Evolutionary conservation across 1,284 basidiomycete species (phyloP), one percentile per base, ranked within the genome.

Genomic region (Apiotrichum brassicae): DNA sequence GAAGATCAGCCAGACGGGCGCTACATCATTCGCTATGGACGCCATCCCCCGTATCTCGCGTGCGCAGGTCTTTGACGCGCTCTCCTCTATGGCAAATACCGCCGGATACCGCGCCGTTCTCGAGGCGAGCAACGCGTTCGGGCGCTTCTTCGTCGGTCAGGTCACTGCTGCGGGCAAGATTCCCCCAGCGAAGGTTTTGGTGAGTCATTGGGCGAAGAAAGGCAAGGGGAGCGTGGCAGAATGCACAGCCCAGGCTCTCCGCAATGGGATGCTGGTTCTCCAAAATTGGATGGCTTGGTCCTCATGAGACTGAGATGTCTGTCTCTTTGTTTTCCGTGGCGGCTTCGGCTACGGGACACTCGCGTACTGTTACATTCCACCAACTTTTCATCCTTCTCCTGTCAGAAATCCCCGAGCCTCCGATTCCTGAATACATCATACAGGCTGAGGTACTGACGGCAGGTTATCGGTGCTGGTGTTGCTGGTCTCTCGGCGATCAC

Each of bases 51-150:
- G 87, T 53, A 88, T 90, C 60, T 88, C 86, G 49, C 80, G 87
- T 48, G 87, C 87, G 34, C 87, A 90, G 68, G 83, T 85, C 22
- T 89, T 87, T 59, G 87, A 90, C 70, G 87, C 84, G 34, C 72
- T 90, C 51, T 88, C 86, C 63, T 88, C 86, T n/a, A 90, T 90
- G 87, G 83, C 85, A 14, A 90, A 89, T 63, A 89, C 88, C 41
- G 81, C 86, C 14, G 87, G 87, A 8, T 90, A 90, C 70, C 87
- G 89, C 64, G 87, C 87, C 33, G 86, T 90, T 37, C 72, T 90
- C 60, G 87, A 90, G 70, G 87, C 87, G 30, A 84, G 85, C 20
- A 88, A 87, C 69, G 81, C 85, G 63, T 90, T 90, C 60, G 87
- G 87, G 63, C 77, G 87, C 57, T 89, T 87, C 75, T 77, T 90